Evolutionary conservation across 768 basidiomycete species (phyloP).

Genomic region (Suillus bovinus): DNA sequence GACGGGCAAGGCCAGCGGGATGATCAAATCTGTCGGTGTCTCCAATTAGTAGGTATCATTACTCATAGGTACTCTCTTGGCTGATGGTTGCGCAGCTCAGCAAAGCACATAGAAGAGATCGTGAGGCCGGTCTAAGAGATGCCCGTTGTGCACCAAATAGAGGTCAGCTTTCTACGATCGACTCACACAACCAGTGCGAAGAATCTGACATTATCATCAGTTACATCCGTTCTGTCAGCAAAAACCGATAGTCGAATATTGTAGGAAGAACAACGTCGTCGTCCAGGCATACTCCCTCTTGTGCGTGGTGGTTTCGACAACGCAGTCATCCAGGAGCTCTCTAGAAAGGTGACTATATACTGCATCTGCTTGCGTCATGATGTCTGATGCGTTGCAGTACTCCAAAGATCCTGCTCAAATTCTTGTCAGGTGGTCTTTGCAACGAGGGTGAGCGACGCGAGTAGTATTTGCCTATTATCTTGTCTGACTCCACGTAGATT

Average conservation of each 20-base stretch:
- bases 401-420: constrained; percentile 67
- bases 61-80: neutral
- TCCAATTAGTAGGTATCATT: constrained; percentile 65
- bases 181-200: neutral
- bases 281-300: constrained; percentile 42
- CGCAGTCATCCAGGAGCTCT: constrained; percentile 47
- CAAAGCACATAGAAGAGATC: constrained; percentile 73
- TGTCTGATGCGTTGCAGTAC: constrained; percentile 36
- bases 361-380: neutral
- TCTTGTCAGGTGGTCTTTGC: constrained; percentile 85
- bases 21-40: constrained; percentile 65
- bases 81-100: constrained; percentile 39
- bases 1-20: constrained; percentile 56
- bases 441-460: constrained; percentile 53
- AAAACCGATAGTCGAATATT: constrained; percentile 34
- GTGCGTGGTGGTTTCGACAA: constrained; percentile 43
- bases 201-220: neutral
- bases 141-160: constrained; percentile 74
- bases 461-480: constrained; percentile 3
- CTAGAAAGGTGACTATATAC: constrained; percentile 46
- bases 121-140: constrained; percentile 54
- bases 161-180: constrained; percentile 41
- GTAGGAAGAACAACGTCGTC: constrained; percentile 37
- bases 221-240: constrained; percentile 41
- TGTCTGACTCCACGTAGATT: constrained; percentile 29